phyloP scores from a whole-genome alignment of 2,329 filamentous ascomycete genomes.

The Alternaria gansuensis region DNA sequence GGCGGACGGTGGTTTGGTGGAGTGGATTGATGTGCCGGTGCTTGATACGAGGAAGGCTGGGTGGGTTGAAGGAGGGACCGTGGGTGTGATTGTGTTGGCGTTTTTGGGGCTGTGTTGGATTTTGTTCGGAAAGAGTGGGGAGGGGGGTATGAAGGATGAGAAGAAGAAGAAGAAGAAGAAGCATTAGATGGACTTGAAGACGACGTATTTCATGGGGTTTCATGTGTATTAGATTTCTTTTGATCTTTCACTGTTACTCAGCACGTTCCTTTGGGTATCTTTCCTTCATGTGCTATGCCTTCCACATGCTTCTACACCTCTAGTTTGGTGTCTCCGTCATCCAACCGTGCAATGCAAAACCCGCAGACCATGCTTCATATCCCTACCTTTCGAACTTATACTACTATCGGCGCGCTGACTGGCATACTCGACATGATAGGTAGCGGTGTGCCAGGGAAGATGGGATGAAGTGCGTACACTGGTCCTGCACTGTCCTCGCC shows the following conservation, averaged over 20 bases:
- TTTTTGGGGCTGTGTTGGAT: conserved; percentile 58
- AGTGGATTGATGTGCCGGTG: conserved; percentile 55
- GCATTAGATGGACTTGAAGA: conserved; percentile 25
- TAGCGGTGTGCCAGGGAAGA: conserved; percentile 53
- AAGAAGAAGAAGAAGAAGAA: conserved; percentile 33
- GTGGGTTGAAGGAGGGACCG: conserved; percentile 56
- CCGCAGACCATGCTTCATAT: not conserved
- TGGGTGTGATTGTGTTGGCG: conserved; percentile 55
- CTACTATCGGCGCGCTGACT: conserved; percentile 33
- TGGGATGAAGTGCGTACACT: conserved; percentile 82
- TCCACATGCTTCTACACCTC: not conserved
- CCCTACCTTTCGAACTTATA: conserved; percentile 10
- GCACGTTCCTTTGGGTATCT: conserved; percentile 21
- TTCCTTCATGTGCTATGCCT: conserved; percentile 5
- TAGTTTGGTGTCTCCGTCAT: not conserved
- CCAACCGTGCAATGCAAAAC: not conserved
- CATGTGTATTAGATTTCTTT: not conserved
- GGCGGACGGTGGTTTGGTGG: conserved; percentile 30
- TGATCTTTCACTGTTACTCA: conserved; percentile 9
- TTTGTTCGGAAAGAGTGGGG: conserved; percentile 38
- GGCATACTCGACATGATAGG: conserved; percentile 37
- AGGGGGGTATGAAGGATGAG: conserved; percentile 8
- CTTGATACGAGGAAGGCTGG: conserved; percentile 48
- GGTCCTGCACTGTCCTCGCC: conserved; percentile 80
- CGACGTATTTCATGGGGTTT: not conserved